Evolutionary conservation across 768 basidiomycete species (phyloP), one percentile per base, ranked within the genome.

Genomic region (Suillus decipiens): DNA sequence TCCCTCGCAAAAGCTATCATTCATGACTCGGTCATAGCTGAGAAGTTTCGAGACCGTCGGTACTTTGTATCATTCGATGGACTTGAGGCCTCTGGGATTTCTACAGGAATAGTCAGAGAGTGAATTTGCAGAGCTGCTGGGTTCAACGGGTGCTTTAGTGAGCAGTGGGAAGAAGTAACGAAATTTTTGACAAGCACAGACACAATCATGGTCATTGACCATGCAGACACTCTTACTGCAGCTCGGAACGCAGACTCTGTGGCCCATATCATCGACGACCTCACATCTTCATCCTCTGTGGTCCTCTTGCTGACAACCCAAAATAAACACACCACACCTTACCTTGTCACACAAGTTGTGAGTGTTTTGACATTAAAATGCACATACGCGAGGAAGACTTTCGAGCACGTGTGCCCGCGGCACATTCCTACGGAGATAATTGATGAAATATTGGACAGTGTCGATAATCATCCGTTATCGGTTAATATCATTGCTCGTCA

Each of bases 291-390:
- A 8, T 31, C 61, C n/a, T 33, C 41, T 28, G 56, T 63, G 17
- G 48, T 58, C 8, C 22, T 63, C 22, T 22, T 63, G 28, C 9
- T 63, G 41, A 63, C 57, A 22, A 59, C 42, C 57, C 62, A 43
- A 34, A 34, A 17, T 5, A 55, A 31, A 50, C 28, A 50, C 15
- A 17, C 24, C 4, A 8, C 48, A 50, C 24, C 48, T 31, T 50
- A 50, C 24, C 12, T 22, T 36, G 7, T 22, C n/a, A 22, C 53
- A 34, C 53, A 54, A 36, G 34, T 50, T 34, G 33, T 55, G 34
- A 36, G 12, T 2, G 34, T 54, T 54, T 57, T 57, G 3, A 22
- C 57, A 14, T 31, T 63, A 37, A 28, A 41, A 43, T 10, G n/a
- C 19, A 48, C 22, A 14, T 11, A 34, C 36, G 56, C 56, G 19